Evolutionary conservation across 192 early-diverging fungal genomes (phyloP).

Genomic region (Linnemannia exigua): DNA sequence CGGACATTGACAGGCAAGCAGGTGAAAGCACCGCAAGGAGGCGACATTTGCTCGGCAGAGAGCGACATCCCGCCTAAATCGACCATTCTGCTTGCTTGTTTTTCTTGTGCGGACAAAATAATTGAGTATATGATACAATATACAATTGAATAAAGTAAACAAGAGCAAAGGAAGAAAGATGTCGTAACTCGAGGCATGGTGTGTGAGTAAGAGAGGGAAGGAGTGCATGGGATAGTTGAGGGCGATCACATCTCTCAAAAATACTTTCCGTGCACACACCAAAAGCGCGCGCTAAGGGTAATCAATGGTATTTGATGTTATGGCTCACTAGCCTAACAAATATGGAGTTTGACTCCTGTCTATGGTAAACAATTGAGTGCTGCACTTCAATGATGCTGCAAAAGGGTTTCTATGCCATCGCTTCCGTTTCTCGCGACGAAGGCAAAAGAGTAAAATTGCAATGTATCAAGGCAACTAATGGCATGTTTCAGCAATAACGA

Average conservation of each 20-base stretch:
- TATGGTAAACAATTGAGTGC: background rate
- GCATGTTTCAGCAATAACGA: slow-evolving; percentile 4
- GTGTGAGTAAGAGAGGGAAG: background rate
- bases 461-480: background rate
- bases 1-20: background rate
- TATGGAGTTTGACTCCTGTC: background rate
- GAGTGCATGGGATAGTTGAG: slow-evolving; percentile 5
- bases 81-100: background rate
- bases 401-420: background rate
- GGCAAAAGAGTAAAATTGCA: background rate
- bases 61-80: slow-evolving; percentile 3
- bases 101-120: background rate
- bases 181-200: background rate
- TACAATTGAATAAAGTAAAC: background rate
- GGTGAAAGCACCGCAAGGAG: slow-evolving; percentile 1
- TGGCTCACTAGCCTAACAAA: background rate
- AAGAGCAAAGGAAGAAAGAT: background rate
- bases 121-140: no score
- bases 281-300: background rate
- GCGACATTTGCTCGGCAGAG: background rate
- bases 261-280: background rate
- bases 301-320: background rate
- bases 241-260: slow-evolving; percentile 3
- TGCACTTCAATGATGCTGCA: no score
- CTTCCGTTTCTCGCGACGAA: background rate